phyloP scores from a whole-genome alignment of 2,329 filamentous ascomycete genomes.

The Coniochaeta sp. region DNA sequence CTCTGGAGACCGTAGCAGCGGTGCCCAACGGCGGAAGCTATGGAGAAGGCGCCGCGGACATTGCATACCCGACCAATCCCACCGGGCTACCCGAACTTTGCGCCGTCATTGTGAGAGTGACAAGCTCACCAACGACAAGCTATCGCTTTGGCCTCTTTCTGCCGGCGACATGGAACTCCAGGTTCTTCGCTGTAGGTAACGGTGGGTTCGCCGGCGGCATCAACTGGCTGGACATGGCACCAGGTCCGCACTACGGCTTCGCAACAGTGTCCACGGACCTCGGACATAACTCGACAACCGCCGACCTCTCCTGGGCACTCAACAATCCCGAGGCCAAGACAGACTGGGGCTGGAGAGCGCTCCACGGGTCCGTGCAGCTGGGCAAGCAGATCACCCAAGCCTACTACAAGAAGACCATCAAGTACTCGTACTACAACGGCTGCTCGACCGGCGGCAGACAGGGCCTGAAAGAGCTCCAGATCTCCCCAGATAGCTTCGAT shows the following conservation, averaged over 20 bases:
- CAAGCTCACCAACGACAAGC: constrained; percentile 20
- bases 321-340: constrained; percentile 24
- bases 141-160: constrained; percentile 32
- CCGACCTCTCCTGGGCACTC: constrained; percentile 29
- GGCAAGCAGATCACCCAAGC: constrained; percentile 39
- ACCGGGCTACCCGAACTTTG: constrained; percentile 30
- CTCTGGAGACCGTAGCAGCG: constrained; percentile 10
- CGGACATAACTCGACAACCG: constrained; percentile 26
- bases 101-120: constrained; percentile 26
- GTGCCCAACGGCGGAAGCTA: constrained; percentile 20
- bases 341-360: constrained; percentile 33
- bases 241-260: constrained; percentile 27
- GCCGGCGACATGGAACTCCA: constrained; percentile 26
- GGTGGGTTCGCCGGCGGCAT: constrained; percentile 28
- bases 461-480: constrained; percentile 44
- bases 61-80: constrained; percentile 26
- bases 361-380: constrained; percentile 41
- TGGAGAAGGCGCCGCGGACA: constrained; percentile 25
- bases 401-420: constrained; percentile 36
- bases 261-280: constrained; percentile 35
- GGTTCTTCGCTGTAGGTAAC: constrained; percentile 29
- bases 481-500: constrained; percentile 48
- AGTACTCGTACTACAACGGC: constrained; percentile 46
- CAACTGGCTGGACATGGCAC: constrained; percentile 21
- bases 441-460: constrained; percentile 53